These are phyloP conservation scores for Eimeria mitis DNA, from an alignment of 169 alveolate species.

Conservation along the genomic window DNA sequence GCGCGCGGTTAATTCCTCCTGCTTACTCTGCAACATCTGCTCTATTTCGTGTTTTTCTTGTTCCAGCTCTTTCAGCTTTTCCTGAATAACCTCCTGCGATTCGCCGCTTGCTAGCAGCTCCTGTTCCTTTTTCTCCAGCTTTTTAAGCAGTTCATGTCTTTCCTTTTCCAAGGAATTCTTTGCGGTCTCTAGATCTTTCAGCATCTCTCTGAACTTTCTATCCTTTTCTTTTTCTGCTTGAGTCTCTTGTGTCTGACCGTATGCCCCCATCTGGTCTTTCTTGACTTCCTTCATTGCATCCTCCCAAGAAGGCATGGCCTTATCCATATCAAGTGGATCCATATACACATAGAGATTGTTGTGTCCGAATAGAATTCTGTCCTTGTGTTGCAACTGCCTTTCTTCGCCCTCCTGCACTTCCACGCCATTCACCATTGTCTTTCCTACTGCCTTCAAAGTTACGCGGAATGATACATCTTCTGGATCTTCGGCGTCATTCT, in stretches of 20 bases:
- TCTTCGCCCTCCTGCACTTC: constrained; percentile 58
- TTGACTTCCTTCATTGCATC: constrained; percentile 84
- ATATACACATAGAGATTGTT: constrained; percentile 79
- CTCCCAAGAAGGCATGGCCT: constrained; percentile 82
- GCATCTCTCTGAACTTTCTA: constrained; percentile 55
- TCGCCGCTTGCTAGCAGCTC: constrained; percentile 74
- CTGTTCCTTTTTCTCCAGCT: constrained; percentile 58
- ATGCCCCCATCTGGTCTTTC: constrained; percentile 74
- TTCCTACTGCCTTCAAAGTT: constrained; percentile 58
- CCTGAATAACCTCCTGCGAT: constrained; percentile 76
- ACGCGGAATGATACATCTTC: constrained; percentile 50
- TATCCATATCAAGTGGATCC: constrained; percentile 78
- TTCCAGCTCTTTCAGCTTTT: constrained; percentile 45
- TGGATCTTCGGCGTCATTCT: constrained; percentile 55
- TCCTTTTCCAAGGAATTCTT: constrained; percentile 61
- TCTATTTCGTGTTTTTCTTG: constrained; percentile 75
- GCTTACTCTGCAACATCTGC: constrained; percentile 45
- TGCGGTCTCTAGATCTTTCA: constrained; percentile 67
- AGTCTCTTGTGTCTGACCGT: constrained; percentile 52
- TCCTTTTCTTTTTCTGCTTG: constrained; percentile 69
- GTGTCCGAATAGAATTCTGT: constrained; percentile 82
- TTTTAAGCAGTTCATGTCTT: constrained; percentile 55
- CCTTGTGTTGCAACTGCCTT: constrained; percentile 65
- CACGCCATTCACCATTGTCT: constrained; percentile 80
- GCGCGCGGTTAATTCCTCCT: constrained; percentile 54